Conservation (phyloP, 805 yeast species). For the Candida golubevii region DNA sequence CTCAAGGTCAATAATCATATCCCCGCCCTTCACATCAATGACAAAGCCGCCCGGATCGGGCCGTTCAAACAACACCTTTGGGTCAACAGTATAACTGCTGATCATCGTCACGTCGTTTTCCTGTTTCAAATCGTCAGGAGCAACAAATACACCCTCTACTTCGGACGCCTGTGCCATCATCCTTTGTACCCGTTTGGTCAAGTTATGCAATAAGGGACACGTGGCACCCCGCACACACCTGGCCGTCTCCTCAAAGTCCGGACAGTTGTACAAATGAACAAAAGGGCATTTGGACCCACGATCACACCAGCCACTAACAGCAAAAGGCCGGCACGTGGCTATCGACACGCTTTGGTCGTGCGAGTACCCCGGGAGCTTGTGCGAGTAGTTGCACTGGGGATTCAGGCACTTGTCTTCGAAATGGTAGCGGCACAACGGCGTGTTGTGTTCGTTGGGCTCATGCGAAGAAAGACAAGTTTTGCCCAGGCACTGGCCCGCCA, state of each 20-base stretch:
- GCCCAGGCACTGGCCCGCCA: conserved; percentile 45
- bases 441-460: conserved; percentile 52
- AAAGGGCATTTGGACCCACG: conserved; percentile 55
- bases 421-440: conserved; percentile 35
- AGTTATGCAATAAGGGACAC: conserved; percentile 52
- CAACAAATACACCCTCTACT: conserved; percentile 20
- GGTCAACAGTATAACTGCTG: conserved; percentile 34
- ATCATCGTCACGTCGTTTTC: conserved; percentile 13
- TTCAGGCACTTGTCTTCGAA: conserved; percentile 27
- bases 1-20: conserved; percentile 2
- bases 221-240: conserved; percentile 48
- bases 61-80: conserved; percentile 20
- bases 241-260: conserved; percentile 64
- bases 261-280: conserved; percentile 60
- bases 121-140: conserved; percentile 15
- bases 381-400: conserved; percentile 52
- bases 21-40: conserved; percentile 20
- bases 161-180: conserved; percentile 20
- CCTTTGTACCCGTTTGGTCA: conserved; percentile 25
- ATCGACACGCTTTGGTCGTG: conserved; percentile 36
- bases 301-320: conserved; percentile 65
- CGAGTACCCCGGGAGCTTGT: conserved; percentile 46
- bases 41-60: background rate
- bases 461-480: conserved; percentile 54
- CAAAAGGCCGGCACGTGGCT: conserved; percentile 60